These are phyloP conservation scores for Parasarocladium wereldwijsianum DNA, from an alignment of 2,329 filamentous ascomycete genomes.

Conservation along the genomic window DNA sequence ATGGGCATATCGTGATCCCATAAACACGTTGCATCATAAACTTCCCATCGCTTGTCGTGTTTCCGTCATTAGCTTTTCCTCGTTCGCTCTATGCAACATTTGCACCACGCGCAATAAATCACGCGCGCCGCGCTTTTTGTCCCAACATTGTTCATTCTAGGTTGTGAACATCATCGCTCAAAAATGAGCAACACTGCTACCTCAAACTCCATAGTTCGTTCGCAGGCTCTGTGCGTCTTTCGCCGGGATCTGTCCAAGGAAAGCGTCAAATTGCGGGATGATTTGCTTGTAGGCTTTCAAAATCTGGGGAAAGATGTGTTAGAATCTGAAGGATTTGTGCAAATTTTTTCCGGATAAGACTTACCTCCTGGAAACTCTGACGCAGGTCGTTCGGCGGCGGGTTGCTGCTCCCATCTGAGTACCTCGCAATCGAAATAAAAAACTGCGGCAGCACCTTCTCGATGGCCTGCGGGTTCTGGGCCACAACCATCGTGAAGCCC, in stretches of 20 bases:
- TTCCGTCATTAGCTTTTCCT: no score
- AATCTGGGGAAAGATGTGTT: constrained; percentile 20
- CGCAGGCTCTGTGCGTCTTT: constrained; percentile 35
- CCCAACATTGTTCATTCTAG: no score
- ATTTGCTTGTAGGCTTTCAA: constrained; percentile 41
- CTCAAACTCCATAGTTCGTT: no score
- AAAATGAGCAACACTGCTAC: no score
- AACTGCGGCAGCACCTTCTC: constrained; percentile 72
- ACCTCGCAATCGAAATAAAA: constrained; percentile 71
- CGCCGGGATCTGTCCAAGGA: constrained; percentile 33
- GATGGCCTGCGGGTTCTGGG: constrained; percentile 81
- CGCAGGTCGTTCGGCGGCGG: constrained; percentile 51
- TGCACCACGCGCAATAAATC: no score
- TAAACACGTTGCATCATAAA: no score
- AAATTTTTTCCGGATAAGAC: constrained; percentile 13
- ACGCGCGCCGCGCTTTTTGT: no score
- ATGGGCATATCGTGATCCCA: no score
- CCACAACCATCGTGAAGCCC: constrained; percentile 75
- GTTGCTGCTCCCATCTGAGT: constrained; percentile 48
- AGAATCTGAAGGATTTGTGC: no score
- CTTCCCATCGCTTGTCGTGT: no score
- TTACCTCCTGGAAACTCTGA: constrained; percentile 62
- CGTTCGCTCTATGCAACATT: no score
- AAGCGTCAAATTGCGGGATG: constrained; percentile 43
- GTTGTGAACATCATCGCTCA: no score